Evolutionary conservation across 2,329 filamentous ascomycete species (phyloP).

Genomic region (Orbilia javanica): DNA sequence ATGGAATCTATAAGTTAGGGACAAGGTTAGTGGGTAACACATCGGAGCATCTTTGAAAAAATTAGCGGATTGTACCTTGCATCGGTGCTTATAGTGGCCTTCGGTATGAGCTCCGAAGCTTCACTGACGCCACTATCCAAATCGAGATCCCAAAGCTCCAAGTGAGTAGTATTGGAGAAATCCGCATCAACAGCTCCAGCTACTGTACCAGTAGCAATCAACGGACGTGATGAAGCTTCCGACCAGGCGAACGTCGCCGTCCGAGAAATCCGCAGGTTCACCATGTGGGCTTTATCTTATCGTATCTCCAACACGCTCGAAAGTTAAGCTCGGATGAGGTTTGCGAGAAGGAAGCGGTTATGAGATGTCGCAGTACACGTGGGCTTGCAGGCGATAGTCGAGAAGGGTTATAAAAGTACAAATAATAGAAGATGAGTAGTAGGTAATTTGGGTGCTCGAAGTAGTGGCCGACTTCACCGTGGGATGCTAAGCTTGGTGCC

Average conservation of each 20-base stretch:
- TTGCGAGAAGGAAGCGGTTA: slow-evolving; percentile 5
- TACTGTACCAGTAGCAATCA: slow-evolving; percentile 92
- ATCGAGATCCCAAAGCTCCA: slow-evolving; percentile 95
- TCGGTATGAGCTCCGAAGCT: slow-evolving; percentile 84
- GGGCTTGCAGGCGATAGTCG: neutral
- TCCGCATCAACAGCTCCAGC: slow-evolving; percentile 96
- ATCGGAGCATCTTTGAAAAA: slow-evolving; percentile 5
- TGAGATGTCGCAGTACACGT: neutral
- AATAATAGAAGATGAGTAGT: neutral
- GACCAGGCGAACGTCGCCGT: slow-evolving; percentile 99
- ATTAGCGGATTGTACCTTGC: slow-evolving; percentile 75
- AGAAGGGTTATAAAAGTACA: neutral
- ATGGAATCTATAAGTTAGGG: slow-evolving; percentile 78
- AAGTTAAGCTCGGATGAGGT: slow-evolving; percentile 35
- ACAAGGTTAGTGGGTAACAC: slow-evolving; percentile 10
- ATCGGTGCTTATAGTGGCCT: slow-evolving; percentile 86
- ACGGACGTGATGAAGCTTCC: slow-evolving; percentile 79
- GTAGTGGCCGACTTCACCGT: slow-evolving; percentile 45
- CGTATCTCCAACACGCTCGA: slow-evolving; percentile 47
- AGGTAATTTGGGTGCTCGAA: slow-evolving; percentile 36
- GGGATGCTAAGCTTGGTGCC: slow-evolving; percentile 38
- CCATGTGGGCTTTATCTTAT: slow-evolving; percentile 73
- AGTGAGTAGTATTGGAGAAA: slow-evolving; percentile 95
- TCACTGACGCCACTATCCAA: slow-evolving; percentile 78
- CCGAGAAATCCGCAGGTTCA: slow-evolving; percentile 92